Evolutionary conservation across 2,329 filamentous ascomycete genomes (phyloP).

Genomic region (Fusarium verticillioides): DNA sequence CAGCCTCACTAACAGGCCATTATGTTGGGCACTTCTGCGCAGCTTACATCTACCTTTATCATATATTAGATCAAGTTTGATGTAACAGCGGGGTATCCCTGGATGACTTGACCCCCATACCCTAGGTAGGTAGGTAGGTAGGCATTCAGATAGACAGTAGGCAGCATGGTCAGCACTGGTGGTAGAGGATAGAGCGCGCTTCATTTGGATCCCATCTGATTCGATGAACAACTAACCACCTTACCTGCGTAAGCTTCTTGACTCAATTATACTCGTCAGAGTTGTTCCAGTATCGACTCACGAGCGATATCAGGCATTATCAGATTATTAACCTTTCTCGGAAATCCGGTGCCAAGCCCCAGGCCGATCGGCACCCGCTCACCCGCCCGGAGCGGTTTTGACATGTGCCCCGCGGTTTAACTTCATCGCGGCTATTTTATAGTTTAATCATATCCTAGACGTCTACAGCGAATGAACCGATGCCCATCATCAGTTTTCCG

Average conservation of each 20-base stretch:
- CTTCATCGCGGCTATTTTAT: constrained; percentile 7
- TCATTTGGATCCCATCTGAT: background rate
- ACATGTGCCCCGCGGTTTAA: constrained; percentile 29
- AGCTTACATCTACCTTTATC: background rate
- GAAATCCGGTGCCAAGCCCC: constrained; percentile 20
- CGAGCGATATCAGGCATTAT: constrained; percentile 17
- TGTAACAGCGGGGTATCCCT: constrained; percentile 18
- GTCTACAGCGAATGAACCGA: background rate
- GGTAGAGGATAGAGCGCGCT: background rate
- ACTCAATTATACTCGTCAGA: background rate
- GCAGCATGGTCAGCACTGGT: background rate
- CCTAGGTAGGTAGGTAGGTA: no score
- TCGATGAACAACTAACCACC: background rate
- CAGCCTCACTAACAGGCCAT: background rate
- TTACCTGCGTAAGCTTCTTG: background rate
- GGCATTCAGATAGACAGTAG: background rate
- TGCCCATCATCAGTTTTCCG: background rate
- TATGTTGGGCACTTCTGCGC: background rate
- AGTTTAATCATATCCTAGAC: background rate
- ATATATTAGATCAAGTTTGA: background rate
- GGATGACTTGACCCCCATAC: background rate
- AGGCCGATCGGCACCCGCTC: constrained; percentile 42
- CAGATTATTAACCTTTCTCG: constrained; percentile 30
- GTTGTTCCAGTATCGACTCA: constrained; percentile 4
- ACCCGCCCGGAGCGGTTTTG: constrained; percentile 32